Conservation (phyloP, 2,329 filamentous ascomycete genomes). For the Arthroderma uncinatum region DNA sequence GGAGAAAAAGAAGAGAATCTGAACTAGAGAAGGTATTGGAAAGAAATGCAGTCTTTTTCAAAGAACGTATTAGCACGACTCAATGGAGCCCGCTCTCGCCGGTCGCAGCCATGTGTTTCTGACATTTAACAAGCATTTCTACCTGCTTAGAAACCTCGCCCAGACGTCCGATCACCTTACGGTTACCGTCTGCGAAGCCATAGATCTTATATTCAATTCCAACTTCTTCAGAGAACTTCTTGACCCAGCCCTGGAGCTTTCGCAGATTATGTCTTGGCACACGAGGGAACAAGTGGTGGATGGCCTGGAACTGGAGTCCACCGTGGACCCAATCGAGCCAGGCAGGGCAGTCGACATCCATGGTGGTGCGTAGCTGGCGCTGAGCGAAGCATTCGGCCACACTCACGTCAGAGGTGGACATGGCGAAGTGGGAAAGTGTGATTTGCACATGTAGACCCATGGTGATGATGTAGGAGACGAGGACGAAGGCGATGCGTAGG, state of each 20-base stretch:
- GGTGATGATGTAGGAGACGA: conserved; percentile 69
- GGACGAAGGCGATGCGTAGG: conserved; percentile 60
- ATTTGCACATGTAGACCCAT: conserved; percentile 81
- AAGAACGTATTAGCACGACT: background rate
- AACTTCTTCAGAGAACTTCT: conserved; percentile 70
- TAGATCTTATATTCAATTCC: conserved; percentile 80
- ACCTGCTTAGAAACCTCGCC: conserved; percentile 66
- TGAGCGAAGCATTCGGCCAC: conserved; percentile 77
- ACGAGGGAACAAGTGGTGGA: conserved; percentile 74
- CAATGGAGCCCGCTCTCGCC: conserved; percentile 2
- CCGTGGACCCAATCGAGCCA: conserved; percentile 88
- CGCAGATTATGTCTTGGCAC: conserved; percentile 78
- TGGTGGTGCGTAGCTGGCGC: conserved; percentile 81
- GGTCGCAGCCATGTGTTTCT: conserved; percentile 2
- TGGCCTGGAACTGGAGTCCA: conserved; percentile 77
- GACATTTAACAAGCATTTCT: conserved; percentile 57
- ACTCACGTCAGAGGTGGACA: conserved; percentile 79
- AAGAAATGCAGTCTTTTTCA: background rate
- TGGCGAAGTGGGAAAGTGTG: conserved; percentile 81
- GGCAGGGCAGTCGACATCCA: conserved; percentile 77
- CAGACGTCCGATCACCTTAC: conserved; percentile 60
- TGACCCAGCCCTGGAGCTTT: conserved; percentile 59
- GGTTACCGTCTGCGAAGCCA: conserved; percentile 70
- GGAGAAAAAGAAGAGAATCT: background rate
- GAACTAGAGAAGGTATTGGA: background rate